Evolutionary conservation across 768 basidiomycete species (phyloP).

Genomic region (Boletus reticulatus): DNA sequence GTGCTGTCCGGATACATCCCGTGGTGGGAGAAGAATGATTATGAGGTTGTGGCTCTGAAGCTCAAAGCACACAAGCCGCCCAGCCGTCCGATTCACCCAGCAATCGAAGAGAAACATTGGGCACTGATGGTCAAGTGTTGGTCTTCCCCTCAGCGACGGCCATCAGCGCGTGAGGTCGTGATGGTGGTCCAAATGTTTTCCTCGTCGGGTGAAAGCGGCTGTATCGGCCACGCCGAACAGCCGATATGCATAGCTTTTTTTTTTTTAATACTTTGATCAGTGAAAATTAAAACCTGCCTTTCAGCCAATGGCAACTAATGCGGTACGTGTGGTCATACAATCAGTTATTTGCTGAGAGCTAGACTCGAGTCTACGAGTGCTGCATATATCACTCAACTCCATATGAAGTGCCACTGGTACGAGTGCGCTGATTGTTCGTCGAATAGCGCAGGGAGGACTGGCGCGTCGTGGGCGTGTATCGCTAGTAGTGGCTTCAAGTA

Average conservation of each 20-base stretch:
- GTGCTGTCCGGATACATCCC: conserved; percentile 4
- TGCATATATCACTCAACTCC: no score
- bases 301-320: no score
- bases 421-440: no score
- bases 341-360: no score
- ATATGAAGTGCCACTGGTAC: no score
- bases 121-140: conserved; percentile 1
- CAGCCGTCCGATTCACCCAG: not conserved
- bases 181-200: not conserved
- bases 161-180: not conserved
- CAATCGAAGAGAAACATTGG: not conserved
- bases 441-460: no score
- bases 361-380: no score
- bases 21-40: not conserved
- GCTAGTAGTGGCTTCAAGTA: no score
- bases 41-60: not conserved
- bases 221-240: no score
- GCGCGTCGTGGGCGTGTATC: no score
- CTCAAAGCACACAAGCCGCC: not conserved
- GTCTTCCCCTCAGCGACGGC: not conserved
- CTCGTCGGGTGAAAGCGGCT: not conserved
- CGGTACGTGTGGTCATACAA: no score
- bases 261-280: not conserved
- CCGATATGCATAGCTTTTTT: not conserved
- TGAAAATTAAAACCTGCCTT: no score